phyloP scores from a whole-genome alignment of 2,329 filamentous ascomycete genomes.

The Apiospora sp. region DNA sequence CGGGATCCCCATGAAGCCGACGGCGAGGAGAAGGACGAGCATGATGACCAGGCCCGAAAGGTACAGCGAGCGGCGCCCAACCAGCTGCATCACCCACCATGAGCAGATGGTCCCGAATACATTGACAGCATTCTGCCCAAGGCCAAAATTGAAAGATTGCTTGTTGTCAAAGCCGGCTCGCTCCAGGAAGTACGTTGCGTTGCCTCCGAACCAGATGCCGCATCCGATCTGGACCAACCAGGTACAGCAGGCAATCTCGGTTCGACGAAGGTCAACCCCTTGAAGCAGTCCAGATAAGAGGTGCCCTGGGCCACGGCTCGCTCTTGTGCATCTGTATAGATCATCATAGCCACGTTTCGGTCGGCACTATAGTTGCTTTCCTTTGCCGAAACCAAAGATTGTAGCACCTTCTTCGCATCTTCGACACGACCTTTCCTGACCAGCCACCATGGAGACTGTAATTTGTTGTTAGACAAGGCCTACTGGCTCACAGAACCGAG shows the following conservation, averaged over 20 bases:
- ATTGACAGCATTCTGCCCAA: constrained; percentile 44
- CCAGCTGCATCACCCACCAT: constrained; percentile 42
- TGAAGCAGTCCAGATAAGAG: constrained; percentile 49
- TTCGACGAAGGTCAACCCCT: constrained; percentile 44
- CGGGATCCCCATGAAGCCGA: constrained; percentile 42
- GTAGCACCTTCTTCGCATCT: constrained; percentile 41
- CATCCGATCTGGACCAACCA: constrained; percentile 36
- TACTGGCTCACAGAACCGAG: neutral
- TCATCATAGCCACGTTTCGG: constrained; percentile 50
- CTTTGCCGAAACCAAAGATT: constrained; percentile 53
- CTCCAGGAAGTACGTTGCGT: constrained; percentile 42
- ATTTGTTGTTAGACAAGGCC: neutral
- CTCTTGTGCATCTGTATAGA: constrained; percentile 48
- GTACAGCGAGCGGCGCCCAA: constrained; percentile 47
- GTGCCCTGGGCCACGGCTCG: constrained; percentile 50
- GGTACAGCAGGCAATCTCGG: constrained; percentile 40
- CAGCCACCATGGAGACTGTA: constrained; percentile 27
- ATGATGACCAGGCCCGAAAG: constrained; percentile 45
- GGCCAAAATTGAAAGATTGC: constrained; percentile 35
- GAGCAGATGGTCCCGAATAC: constrained; percentile 47
- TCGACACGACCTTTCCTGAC: constrained; percentile 34
- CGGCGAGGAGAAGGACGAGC: constrained; percentile 42
- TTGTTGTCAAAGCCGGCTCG: constrained; percentile 37
- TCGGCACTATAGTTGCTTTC: constrained; percentile 49
- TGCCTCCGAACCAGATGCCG: constrained; percentile 37